Base-by-base conservation (phyloP, 2,329 filamentous ascomycete species). In the Zalaria obscura region DNA sequence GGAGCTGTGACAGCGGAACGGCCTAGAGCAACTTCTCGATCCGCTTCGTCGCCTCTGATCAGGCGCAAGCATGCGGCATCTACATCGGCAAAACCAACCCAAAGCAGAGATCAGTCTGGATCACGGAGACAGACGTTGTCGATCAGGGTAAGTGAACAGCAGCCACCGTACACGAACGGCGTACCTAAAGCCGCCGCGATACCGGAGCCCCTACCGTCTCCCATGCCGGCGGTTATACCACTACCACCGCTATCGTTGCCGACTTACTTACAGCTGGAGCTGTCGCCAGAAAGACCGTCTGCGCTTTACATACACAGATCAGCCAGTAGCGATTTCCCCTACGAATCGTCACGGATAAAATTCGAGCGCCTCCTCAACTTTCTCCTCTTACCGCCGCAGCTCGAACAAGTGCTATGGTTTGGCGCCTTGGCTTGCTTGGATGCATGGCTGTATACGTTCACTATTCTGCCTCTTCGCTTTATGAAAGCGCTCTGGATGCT, bases 391-490 rank as follows among this genome's bases (percentile, higher is more conserved):
- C 87, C 89, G 0, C 73, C 77, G 0, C 83, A 82, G 46, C 70
- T 98, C 4, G 91, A 98, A 62, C 75, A 81, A 36, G 81, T 88
- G 0, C 72, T 98, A 4, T 77, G 79, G 45, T 96, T 98, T 62
- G 91, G 91, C 5, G 80, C 84, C 0, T 63, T 96, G 29, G 88
- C 89, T 5, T 98, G 91, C 61, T 69, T 98, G 4, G 91, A 98
- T 58, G 83, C 89, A 1, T 98, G 89, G 87, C 73, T 98, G 1
- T 91, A 95, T 63, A 93, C 86, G 1, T 93, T 98, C 52, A 98
- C 91, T 0, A 94, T 98, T 36, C 67, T 98, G 0, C 91, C 91
- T 0, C 72, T 98, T 45, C 76, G 91, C 2, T 96, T 98, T 52
- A 60, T 83, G 41, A 82, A 88, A 44, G 89, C 91, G 1, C 53